Conservation (phyloP, 2,329 filamentous ascomycete genomes). For the Diaporthe sp. region DNA sequence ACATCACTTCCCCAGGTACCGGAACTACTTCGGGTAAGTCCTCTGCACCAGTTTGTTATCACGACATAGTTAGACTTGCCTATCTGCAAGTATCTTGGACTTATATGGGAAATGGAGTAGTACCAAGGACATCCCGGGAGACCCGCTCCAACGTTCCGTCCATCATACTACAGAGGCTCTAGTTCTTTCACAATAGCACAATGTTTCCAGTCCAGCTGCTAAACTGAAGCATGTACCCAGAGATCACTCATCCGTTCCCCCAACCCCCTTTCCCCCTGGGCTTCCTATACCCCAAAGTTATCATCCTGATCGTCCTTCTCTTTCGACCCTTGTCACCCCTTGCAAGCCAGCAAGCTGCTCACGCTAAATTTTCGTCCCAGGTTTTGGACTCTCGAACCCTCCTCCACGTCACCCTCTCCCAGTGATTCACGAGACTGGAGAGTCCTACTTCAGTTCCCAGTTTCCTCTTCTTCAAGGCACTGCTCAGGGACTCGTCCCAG, state of each 20-base stretch:
- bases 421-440: conserved; percentile 7
- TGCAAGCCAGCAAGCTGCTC: neutral
- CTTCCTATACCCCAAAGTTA: neutral
- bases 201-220: too few relatives aligned
- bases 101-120: neutral
- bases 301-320: neutral
- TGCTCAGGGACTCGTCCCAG: neutral
- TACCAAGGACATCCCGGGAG: neutral
- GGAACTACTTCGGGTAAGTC: neutral
- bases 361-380: neutral
- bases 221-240: neutral
- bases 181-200: neutral
- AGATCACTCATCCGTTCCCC: neutral
- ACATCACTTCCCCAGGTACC: too few relatives aligned
- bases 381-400: neutral
- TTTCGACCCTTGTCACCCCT: too few relatives aligned
- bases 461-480: neutral
- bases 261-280: neutral
- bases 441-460: neutral
- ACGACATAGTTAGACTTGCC: too few relatives aligned
- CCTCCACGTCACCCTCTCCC: neutral
- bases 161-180: neutral
- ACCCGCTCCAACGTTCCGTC: neutral
- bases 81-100: neutral
- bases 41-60: neutral